These are phyloP conservation scores for Aspergillus tamarii DNA, from an alignment of 2,329 filamentous ascomycete species.

Conservation along the genomic window DNA sequence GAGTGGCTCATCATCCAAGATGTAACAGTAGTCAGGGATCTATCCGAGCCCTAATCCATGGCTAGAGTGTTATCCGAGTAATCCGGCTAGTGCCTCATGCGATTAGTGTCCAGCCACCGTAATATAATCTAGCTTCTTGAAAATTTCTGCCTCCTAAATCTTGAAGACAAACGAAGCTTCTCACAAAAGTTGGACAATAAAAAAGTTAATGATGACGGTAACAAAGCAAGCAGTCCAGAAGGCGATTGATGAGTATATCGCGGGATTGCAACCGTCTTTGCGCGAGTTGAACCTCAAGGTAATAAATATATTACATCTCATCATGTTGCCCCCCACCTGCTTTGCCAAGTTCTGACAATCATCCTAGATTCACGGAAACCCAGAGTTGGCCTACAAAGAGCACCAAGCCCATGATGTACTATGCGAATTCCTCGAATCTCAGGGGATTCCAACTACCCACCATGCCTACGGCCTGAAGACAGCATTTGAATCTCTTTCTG, in stretches of 20 bases:
- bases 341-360: background rate
- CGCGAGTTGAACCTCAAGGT: background rate
- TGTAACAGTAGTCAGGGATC: too few species aligned
- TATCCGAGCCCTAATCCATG: too few species aligned
- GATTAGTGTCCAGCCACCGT: background rate
- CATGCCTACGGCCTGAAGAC: slow-evolving; percentile 18
- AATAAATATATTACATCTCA: background rate
- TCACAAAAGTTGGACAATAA: fast-evolving
- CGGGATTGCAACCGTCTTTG: background rate
- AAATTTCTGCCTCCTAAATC: background rate
- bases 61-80: too few species aligned
- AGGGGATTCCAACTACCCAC: slow-evolving; percentile 14
- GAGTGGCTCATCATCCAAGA: background rate
- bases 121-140: background rate
- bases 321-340: fast-evolving
- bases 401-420: slow-evolving; percentile 20
- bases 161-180: background rate
- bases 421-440: slow-evolving; percentile 18
- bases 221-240: background rate
- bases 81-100: background rate
- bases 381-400: slow-evolving; percentile 26
- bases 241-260: background rate
- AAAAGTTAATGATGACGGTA: background rate
- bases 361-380: slow-evolving; percentile 20
- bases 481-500: background rate